A percentile compares a stretch with the other conserved stretches of the same genome.
Evolutionary conservation across 1,284 basidiomycete species (phyloP).

Genomic region (Hortiboletus rubellus): DNA sequence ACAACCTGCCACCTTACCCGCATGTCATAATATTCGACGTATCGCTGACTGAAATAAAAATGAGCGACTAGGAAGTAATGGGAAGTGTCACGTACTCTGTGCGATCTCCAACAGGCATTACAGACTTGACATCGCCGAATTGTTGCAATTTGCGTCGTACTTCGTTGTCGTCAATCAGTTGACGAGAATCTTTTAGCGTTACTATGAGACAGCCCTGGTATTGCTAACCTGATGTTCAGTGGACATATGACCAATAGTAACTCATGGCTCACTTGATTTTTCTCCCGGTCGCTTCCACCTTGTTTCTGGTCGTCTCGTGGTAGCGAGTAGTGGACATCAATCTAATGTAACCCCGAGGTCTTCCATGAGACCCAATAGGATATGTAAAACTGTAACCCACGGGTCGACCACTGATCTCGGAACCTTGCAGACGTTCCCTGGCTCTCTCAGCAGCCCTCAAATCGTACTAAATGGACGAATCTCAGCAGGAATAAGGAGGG

Average conservation of each 20-base stretch:
- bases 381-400: conserved; percentile 48
- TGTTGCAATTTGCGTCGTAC: conserved; percentile 80
- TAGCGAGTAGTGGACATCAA: conserved; percentile 97
- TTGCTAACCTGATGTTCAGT: conserved; percentile 42
- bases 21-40: conserved; percentile 88
- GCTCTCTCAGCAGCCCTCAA: conserved; percentile 89
- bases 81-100: conserved; percentile 56
- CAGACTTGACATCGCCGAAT: conserved; percentile 87
- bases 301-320: conserved; percentile 83
- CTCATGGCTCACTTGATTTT: conserved; percentile 69
- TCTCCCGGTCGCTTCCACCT: conserved; percentile 74
- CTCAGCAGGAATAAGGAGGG: conserved; percentile 8
- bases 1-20: conserved; percentile 50
- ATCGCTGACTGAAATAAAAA: conserved; percentile 59
- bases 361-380: neutral
- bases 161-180: conserved; percentile 79
- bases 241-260: neutral
- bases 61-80: conserved; percentile 5
- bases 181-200: conserved; percentile 70
- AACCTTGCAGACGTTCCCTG: conserved; percentile 83
- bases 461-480: conserved; percentile 65
- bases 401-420: conserved; percentile 79
- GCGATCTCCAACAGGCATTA: conserved; percentile 66
- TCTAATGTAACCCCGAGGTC: conserved; percentile 47
- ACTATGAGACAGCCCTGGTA: conserved; percentile 83